phyloP scores from a whole-genome alignment of 257 asterid species.

The Handroanthus guayacan region DNA sequence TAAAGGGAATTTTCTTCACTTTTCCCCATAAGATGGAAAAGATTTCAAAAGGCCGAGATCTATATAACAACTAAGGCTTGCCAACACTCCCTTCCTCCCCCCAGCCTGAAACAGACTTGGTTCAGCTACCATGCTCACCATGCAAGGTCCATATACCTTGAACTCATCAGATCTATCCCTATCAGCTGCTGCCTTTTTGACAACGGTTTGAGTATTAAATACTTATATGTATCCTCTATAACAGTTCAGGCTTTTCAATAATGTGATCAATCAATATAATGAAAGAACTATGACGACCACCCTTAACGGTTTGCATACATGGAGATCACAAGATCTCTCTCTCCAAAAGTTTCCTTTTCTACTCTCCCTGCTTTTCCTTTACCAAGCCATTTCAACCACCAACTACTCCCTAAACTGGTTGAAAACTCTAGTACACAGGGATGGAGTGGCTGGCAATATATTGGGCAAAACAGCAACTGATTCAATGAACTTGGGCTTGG shows the following conservation, averaged over 20 bases:
- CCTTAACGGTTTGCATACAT: neutral
- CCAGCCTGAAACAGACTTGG: neutral
- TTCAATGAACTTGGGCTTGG: neutral
- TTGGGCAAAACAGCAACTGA: neutral
- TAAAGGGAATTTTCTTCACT: neutral
- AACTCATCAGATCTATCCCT: neutral
- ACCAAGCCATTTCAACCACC: neutral
- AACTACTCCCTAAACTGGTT: neutral
- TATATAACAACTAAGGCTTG: neutral
- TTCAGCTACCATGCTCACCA: neutral
- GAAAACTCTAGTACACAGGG: neutral
- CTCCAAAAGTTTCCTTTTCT: neutral
- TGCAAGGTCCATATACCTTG: neutral
- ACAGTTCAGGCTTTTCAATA: too few relatives aligned
- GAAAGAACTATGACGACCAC: too few relatives aligned
- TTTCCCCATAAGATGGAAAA: neutral
- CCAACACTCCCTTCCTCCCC: neutral
- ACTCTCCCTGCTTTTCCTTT: neutral
- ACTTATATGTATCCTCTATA: too few relatives aligned
- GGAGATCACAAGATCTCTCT: neutral
- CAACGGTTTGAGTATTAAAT: too few relatives aligned
- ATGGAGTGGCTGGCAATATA: neutral
- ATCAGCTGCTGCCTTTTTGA: neutral
- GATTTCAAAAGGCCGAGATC: neutral
- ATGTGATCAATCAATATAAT: too few relatives aligned